A percentile compares a stretch with the other conserved stretches of the same genome.
These are phyloP conservation scores for Colletotrichum zoysiae DNA, from an alignment of 2,329 filamentous ascomycete genomes.

Conservation along the genomic window DNA sequence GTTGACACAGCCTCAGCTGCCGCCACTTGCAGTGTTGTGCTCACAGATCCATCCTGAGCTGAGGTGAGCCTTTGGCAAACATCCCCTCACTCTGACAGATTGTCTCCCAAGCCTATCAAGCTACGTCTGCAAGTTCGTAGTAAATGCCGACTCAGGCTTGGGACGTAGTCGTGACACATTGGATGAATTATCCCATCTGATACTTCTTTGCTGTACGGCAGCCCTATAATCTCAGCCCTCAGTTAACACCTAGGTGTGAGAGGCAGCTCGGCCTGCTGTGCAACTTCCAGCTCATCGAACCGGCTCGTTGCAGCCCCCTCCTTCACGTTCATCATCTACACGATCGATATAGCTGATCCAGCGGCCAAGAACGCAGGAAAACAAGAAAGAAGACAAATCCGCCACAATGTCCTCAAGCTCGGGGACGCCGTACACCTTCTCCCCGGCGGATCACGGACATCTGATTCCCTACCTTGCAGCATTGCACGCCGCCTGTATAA, in stretches of 20 bases:
- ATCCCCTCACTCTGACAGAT: slow-evolving; percentile 21
- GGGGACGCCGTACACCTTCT: slow-evolving; percentile 53
- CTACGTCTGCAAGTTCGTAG: neutral
- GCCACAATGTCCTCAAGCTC: slow-evolving; percentile 35
- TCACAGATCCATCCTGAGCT: neutral
- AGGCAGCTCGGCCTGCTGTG: too few relatives aligned
- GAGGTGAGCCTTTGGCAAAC: slow-evolving; percentile 30
- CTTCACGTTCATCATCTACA: too few relatives aligned
- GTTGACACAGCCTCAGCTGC: slow-evolving; percentile 9
- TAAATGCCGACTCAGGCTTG: neutral
- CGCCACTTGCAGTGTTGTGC: slow-evolving; percentile 1
- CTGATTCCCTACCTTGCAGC: slow-evolving; percentile 69
- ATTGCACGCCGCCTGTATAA: slow-evolving; percentile 71
- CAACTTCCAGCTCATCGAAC: too few relatives aligned
- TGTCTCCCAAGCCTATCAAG: neutral
- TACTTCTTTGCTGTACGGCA: neutral
- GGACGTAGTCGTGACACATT: neutral
- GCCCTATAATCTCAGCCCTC: too few relatives aligned
- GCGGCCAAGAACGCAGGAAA: neutral
- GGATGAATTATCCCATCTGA: neutral
- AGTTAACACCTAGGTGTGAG: too few relatives aligned
- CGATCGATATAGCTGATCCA: too few relatives aligned
- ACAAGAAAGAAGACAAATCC: neutral
- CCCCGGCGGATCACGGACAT: slow-evolving; percentile 59
- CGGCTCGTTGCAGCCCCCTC: too few relatives aligned